Percentiles rank a stretch among this genome's conserved stretches.
Conservation (phyloP, 352 stramenopile species). For the Globisporangium paddicum region DNA sequence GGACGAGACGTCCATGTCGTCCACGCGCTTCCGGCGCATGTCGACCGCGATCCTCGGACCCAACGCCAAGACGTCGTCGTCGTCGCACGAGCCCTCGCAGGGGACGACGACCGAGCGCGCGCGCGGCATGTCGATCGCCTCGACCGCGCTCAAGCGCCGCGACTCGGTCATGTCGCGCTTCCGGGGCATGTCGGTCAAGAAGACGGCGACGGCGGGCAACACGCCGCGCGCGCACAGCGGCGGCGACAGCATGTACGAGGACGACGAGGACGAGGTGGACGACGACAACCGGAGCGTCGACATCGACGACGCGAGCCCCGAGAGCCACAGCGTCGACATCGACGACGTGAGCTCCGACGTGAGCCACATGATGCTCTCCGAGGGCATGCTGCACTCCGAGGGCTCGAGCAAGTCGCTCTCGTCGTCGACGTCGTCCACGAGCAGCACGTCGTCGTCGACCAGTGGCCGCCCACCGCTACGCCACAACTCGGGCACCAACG, state of each 20-base stretch:
- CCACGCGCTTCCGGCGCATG: constrained; percentile 18
- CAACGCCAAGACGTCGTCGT: constrained; percentile 17
- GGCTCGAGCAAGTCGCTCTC: constrained; percentile 4
- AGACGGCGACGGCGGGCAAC: neutral
- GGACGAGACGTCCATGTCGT: constrained; percentile 13
- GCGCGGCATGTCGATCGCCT: constrained; percentile 28
- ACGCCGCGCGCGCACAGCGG: neutral
- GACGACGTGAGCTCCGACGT: constrained; percentile 9
- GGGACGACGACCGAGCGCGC: neutral
- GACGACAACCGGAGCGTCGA: constrained; percentile 8
- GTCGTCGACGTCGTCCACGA: constrained; percentile 8
- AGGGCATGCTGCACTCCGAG: neutral
- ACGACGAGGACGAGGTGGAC: constrained; percentile 1
- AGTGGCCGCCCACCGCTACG: constrained; percentile 18
- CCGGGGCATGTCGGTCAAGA: constrained; percentile 8
- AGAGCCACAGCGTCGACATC: constrained; percentile 11
- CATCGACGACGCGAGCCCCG: constrained; percentile 14
- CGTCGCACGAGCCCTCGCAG: constrained; percentile 3
- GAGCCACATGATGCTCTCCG: neutral
- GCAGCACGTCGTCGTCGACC: constrained; percentile 7
- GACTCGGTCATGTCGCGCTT: constrained; percentile 17
- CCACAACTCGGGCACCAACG: constrained; percentile 30
- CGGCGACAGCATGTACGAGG: neutral
- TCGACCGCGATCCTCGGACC: constrained; percentile 12
- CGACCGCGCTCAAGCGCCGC: constrained; percentile 11